Base-by-base conservation (phyloP, 768 basidiomycete genomes). In the Lactarius pseudohatsudake region DNA sequence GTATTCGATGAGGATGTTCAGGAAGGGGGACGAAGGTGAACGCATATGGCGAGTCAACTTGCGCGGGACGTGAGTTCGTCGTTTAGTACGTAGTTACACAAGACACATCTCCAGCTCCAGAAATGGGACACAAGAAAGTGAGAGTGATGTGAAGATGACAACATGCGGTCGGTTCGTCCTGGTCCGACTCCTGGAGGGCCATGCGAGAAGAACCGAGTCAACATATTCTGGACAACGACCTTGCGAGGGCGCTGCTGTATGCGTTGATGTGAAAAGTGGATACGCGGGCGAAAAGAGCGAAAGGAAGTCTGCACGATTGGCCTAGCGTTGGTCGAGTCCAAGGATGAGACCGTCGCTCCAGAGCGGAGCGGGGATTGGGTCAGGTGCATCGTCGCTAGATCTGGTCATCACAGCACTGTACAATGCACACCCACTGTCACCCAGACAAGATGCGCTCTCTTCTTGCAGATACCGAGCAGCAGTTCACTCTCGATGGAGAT, bases 261-360 rank as follows among this genome's bases (percentile, higher is more conserved):
- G 93, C 86, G 75, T 95, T 93, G 70, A 96, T 88, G 74, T 95
- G 93, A 34, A 34, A 9, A 94, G 80, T 1, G 94, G 89, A 76
- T 94, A 94, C 1, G 88, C 86, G 0, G 89, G 77, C 11, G 82
- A 53, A 86, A 87, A n/a, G 87, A 87, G 62, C 90, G 87, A 78
- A 96, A 97, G 50, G 90, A 90, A 34, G 94, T 94, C 77, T 94
- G 92, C 70, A 96, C 91, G 70, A 97, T 90, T 32, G 94, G 87
- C 55, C 61, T 58, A 2, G 56, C 59, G 20, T 60, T 66, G 57
- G 61, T 15, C 30, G 62, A 85, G 45, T 71, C 70, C 8, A 71
- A 36, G 62, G 60, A 71, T 69, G 64, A 71, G 68, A 15, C 70
- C 70, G 40, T 71, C 70, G 67, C 30, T 70, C 34, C 34, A 10